Conservation (phyloP, 2,329 filamentous ascomycete genomes). For the Xylaria sp. region DNA sequence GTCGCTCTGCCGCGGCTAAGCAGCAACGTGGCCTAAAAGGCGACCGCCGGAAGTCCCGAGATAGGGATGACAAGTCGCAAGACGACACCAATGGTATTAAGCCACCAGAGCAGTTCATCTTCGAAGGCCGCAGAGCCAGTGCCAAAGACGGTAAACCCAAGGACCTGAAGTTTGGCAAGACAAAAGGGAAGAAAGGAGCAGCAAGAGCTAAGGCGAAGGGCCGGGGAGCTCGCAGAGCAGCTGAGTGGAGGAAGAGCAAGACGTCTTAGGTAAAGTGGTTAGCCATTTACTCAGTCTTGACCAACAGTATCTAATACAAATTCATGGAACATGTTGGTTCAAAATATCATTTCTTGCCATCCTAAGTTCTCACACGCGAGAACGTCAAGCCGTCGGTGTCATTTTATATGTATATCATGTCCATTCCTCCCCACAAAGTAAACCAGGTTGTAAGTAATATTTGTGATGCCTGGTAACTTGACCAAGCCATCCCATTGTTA, state of each 20-base stretch:
- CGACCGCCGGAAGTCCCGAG: slow-evolving; percentile 33
- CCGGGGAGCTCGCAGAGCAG: slow-evolving; percentile 41
- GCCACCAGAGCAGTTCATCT: slow-evolving; percentile 74
- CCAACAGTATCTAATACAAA: slow-evolving; percentile 12
- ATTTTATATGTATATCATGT: neutral
- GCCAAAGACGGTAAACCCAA: slow-evolving; percentile 67
- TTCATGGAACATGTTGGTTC: neutral
- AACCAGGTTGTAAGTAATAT: neutral
- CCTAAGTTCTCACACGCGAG: neutral
- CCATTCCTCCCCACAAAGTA: neutral
- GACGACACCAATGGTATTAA: slow-evolving; percentile 46
- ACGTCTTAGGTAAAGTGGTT: slow-evolving; percentile 25
- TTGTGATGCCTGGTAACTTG: neutral
- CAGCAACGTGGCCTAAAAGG: slow-evolving; percentile 46
- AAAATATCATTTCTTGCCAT: neutral
- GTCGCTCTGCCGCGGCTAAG: slow-evolving; percentile 66
- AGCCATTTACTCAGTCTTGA: neutral
- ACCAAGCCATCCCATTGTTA: neutral
- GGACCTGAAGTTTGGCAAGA: slow-evolving; percentile 63
- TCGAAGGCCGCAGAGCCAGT: slow-evolving; percentile 79
- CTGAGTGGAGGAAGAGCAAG: slow-evolving; percentile 42
- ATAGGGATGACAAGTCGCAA: slow-evolving; percentile 26
- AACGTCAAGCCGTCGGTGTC: neutral
- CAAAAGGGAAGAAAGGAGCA: slow-evolving; percentile 56
- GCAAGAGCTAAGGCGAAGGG: slow-evolving; percentile 36